Evolutionary conservation across 129 eudicot genomes (phyloP), one percentile per base, ranked within the genome.

Genomic region (Logfia minima): DNA sequence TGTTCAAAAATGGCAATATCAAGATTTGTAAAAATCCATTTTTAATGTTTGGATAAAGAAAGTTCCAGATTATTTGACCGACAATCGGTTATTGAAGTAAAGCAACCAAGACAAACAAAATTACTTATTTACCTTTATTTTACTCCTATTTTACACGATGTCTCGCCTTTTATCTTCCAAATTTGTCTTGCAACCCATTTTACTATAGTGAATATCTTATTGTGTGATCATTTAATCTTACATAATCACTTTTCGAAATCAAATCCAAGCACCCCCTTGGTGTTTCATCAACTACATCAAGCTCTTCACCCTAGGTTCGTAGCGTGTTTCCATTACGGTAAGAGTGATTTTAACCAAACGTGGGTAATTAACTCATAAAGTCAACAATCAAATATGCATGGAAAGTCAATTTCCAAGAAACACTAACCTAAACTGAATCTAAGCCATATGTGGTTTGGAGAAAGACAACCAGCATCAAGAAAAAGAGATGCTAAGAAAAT

Each of bases 351-450:
- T 56, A 61, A 61, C 68, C 70, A 62, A 71, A 11, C 29, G 19
- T 0, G 56, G 31, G 37, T 31, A 17, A 21, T 48, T 76, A 28
- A 8, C 6, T 65, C 32, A 14, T 28, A n/a, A 63, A 79, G 67
- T 71, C 83, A 63, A 63, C 73, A 79, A 29, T 64, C 39, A 48
- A 39, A 62, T 37, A 62, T 79, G 67, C 62, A 73, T 55, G 19
- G 37, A 74, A 79, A 72, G 74, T 74, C 74, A 55, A 37, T 37
- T 8, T 18, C 22, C 52, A 2, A 39, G 22, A 37, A 29, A 18
- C 59, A 74, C 53, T n/a, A 56, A 39, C 79, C 37, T 65, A 80
- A 53, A 55, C 68, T 17, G 64, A 78, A 77, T 77, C 59, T 34
- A 53, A 65, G 11, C 23, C 69, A 34, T 1, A 67, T 76, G 66